These are phyloP conservation scores for Bipolaris sorokiniana DNA, from an alignment of 2,329 filamentous ascomycete genomes.

Conservation along the genomic window DNA sequence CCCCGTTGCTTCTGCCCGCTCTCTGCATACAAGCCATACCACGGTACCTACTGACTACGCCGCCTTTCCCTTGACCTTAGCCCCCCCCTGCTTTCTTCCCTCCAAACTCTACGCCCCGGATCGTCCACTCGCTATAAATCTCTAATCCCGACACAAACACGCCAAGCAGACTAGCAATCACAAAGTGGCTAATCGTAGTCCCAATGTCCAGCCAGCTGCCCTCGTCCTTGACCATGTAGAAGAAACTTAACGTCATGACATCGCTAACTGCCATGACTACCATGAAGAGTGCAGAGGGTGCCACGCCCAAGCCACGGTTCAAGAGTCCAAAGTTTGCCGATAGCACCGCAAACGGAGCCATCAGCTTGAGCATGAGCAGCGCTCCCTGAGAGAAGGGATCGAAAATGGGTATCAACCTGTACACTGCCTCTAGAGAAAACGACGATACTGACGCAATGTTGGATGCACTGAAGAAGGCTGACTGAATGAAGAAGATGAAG, in stretches of 20 bases:
- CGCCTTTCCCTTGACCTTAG: constrained; percentile 8
- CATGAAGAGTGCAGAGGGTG: constrained; percentile 91
- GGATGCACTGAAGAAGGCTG: constrained; percentile 94
- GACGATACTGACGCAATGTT: constrained; percentile 94
- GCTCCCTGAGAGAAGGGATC: constrained; percentile 91
- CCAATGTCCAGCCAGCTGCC: constrained; percentile 98
- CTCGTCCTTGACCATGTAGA: constrained; percentile 96
- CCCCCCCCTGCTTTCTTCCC: constrained; percentile 26
- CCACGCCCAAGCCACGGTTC: constrained; percentile 81
- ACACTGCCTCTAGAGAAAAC: constrained; percentile 91
- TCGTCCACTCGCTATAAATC: constrained; percentile 81
- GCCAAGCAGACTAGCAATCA: constrained; percentile 86
- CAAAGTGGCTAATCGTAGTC: constrained; percentile 93
- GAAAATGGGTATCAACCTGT: constrained; percentile 86
- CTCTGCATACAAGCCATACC: neutral
- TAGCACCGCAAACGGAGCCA: constrained; percentile 91
- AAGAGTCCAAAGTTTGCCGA: constrained; percentile 94
- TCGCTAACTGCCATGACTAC: constrained; percentile 84
- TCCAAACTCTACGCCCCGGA: constrained; percentile 76
- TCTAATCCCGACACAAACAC: constrained; percentile 91
- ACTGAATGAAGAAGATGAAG: constrained; percentile 93
- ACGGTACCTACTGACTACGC: constrained; percentile 4
- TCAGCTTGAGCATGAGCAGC: constrained; percentile 83
- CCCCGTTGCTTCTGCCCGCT: neutral
- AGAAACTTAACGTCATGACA: constrained; percentile 92